Evolutionary conservation across 345 rosid genomes (phyloP), one percentile per base, ranked within the genome.

Genomic region (Aquilaria sinensis): DNA sequence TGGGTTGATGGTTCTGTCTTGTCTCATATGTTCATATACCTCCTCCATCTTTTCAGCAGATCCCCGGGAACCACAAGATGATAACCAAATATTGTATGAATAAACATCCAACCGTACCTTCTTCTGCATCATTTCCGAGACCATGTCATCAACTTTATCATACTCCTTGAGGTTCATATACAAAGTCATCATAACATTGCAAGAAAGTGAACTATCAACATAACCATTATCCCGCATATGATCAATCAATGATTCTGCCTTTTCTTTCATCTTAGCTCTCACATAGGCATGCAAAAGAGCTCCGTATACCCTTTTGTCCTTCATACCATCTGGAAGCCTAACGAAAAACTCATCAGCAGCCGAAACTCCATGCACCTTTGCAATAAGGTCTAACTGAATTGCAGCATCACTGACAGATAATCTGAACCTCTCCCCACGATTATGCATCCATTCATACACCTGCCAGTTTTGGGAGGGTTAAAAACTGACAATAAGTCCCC

Each of bases 371-470:
- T 64, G 92, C 50, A 86, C 97, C 83, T 86, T 86, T 66, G 88
- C 85, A 56, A 94, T 75, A 61, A 94, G 83, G 75, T 94, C 99
- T 66, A 94, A 79, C 67, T 90, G 95, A 72, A 94, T 88, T 1
- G 99, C 99, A 67, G 95, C 89, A 73, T 94, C 97, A 71, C 99
- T 94, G 1, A 82, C 80, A 63, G 89, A 77, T 64, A 79, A 58
- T 55, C 81, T 81, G 70, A 77, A 94, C 74, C 90, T 86, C 67
- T 86, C 92, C 57, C 62, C 87, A 68, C 84, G 75, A 59, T 77
- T 83, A 73, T 70, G 85, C 96, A 94, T 94, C 99, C 99, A 94
- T 51, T 94, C 96, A 68, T 81, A 88, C 31, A 90, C 95, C 99
- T 85, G 65, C 30, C 69, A 30, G 60, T 32, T 29, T 33, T 31